Percentiles rank a stretch among this genome's conserved stretches.
These are phyloP conservation scores for Silene latifolia DNA, from an alignment of 148 eudicot genomes.

Conservation along the genomic window DNA sequence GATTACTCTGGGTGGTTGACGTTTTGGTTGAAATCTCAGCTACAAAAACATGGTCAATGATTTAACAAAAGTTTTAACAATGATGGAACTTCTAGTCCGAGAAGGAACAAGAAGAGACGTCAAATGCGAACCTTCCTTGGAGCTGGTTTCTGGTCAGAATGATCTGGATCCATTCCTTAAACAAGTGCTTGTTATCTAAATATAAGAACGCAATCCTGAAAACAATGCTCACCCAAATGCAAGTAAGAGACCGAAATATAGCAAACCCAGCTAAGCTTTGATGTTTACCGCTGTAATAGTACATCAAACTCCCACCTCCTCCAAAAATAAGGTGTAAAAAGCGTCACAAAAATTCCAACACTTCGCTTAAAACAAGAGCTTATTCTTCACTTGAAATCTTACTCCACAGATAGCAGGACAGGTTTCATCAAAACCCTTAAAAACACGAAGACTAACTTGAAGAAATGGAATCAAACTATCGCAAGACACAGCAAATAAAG, in stretches of 20 bases:
- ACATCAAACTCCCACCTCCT: background rate
- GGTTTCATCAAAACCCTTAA: background rate
- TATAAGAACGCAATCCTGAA: background rate
- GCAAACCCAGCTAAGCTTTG: background rate
- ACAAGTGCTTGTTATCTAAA: conserved; percentile 4
- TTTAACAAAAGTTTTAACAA: conserved; percentile 8
- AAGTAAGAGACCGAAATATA: background rate
- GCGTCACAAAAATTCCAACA: no score
- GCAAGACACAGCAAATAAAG: background rate
- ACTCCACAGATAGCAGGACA: background rate
- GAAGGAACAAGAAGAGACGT: background rate
- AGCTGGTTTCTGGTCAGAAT: conserved; percentile 1
- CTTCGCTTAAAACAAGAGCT: no score
- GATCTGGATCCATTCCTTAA: conserved; percentile 11
- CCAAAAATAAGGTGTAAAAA: background rate
- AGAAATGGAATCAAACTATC: background rate
- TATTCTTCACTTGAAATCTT: no score
- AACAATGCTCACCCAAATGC: background rate
- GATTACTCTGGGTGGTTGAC: conserved; percentile 41
- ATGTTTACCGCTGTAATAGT: background rate
- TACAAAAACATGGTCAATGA: conserved; percentile 20
- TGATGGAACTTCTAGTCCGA: conserved; percentile 1
- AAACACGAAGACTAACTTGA: background rate
- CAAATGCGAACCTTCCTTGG: conserved; percentile 10
- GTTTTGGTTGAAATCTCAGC: conserved; percentile 74